Conservation (phyloP, 768 basidiomycete genomes). For the Boletus rubescentipes region DNA sequence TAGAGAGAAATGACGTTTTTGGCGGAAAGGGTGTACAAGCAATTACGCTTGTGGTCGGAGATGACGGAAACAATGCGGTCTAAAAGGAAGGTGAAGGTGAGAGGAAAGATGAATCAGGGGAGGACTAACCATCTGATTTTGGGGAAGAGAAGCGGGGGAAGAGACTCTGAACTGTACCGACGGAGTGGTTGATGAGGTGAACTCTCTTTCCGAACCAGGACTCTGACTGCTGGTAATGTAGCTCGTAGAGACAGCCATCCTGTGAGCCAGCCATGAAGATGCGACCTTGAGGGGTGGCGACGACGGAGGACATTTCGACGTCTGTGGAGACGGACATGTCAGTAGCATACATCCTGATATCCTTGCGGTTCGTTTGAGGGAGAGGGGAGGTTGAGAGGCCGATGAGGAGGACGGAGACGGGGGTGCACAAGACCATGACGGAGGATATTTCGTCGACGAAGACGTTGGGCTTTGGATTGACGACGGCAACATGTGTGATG, state of each 20-base stretch:
- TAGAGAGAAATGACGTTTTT: constrained; percentile 68
- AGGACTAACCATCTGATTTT: constrained; percentile 59
- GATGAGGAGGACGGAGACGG: constrained; percentile 77
- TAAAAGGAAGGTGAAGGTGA: constrained; percentile 30
- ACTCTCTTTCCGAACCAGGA: constrained; percentile 91
- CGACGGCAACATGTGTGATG: constrained; percentile 85
- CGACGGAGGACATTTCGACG: constrained; percentile 82
- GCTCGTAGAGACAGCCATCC: constrained; percentile 88
- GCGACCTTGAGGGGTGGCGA: constrained; percentile 76
- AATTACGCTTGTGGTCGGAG: constrained; percentile 65
- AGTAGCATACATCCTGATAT: constrained; percentile 88
- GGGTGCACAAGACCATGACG: constrained; percentile 88
- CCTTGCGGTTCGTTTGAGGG: constrained; percentile 51
- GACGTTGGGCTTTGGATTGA: constrained; percentile 79
- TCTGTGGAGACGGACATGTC: constrained; percentile 79
- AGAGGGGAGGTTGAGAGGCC: constrained; percentile 62
- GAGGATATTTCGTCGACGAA: constrained; percentile 92
- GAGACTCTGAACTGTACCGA: constrained; percentile 74
- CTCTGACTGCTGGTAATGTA: constrained; percentile 87
- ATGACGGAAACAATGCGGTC: constrained; percentile 72
- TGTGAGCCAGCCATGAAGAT: constrained; percentile 88
- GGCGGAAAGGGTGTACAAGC: constrained; percentile 75
- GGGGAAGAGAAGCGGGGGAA: constrained; percentile 71
- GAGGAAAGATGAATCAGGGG: neutral
- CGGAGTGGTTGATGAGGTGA: constrained; percentile 84